Base-by-base conservation (phyloP, 2,329 filamentous ascomycete species). In the Penicillium sp. region DNA sequence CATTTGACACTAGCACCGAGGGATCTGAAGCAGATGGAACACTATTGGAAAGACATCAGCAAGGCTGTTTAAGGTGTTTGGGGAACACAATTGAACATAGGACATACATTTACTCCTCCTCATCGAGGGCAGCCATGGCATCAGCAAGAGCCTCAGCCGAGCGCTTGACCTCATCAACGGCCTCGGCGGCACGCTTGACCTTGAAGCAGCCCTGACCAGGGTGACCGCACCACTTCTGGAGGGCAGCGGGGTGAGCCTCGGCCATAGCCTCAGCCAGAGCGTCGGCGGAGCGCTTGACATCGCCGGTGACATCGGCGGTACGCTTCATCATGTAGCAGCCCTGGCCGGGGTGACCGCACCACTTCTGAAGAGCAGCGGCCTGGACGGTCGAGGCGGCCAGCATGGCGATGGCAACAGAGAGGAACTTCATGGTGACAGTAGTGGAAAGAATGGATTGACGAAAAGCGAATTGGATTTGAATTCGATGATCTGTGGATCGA, bases 131-230 rank as follows among this genome's bases (percentile, higher is more conserved):
- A 45, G 58, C 58, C 56, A 63, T 58, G 18, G 59, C 58, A n/a
- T 57, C 45, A 2, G 58, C 57, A 19, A 64, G 55, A 21, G 56
- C 59, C 35, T 63, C 59, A 31, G 58, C 56, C 25, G 59, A 55
- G 47, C 59, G 60, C 45, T 61, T 61, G 32, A 61, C 54, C 20
- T 77, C 68, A 54, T 81, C 74, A 60, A 84, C 84, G 4, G 80
- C 80, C 57, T 76, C 74, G 33, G 81, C 81, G 20, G 83, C 81
- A 55, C 85, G 81, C 49, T 74, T 73, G 53, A 82, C 77, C 18
- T 79, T 84, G 53, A 82, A 83, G 46, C 66, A 68, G 19, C 56
- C 54, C 39, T 65, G 54, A 14, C 60, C 65, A 14, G 60, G 56
- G 33, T 56, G 52, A 19, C 44, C 45, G 39, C 64, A 68, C 63